Evolutionary conservation across 805 yeast species (phyloP), one percentile per base, ranked within the genome.

Genomic region (Candida hispaniensis): DNA sequence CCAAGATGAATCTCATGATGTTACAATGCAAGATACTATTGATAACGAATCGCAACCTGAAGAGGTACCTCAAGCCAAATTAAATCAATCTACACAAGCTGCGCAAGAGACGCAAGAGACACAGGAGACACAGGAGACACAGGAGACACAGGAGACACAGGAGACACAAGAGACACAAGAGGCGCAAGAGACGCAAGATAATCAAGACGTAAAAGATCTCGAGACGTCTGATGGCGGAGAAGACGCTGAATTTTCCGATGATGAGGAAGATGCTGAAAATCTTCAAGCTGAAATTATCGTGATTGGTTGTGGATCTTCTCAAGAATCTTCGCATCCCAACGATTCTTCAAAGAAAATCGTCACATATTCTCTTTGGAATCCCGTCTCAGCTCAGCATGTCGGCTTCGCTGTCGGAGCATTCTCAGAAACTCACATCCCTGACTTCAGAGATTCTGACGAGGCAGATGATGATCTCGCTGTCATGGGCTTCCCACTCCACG

Each of bases 351-450:
- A 82, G 50, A 88, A 85, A 47, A 64, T 76, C 1, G 83, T 71
- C 32, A 65, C 73, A 13, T 88, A 75, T 64, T 73, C 76, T 10
- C 60, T 81, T 6, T 76, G 75, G 50, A 80, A 76, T 38, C 94
- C 97, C 1, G 79, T 83, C 1, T 77, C 93, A 21, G 82, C 98
- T 1, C 96, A 86, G 46, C 96, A 88, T 55, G 65, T 91, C 13
- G 97, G 97, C 0, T 91, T 93, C 76, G 86, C 94, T 0, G 71
- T 85, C 4, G 98, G 97, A 0, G 77, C 94, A 2, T 91, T 88
- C 53, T 75, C 75, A 25, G 69, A 70, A 36, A 59, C 73, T 2
- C 70, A 73, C 0, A 47, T 83, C 18, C 54, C 73, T 6, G 70
- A 66, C 26, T 47, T 58, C 17, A 60, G 50, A 30, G 58, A 55